Evolutionary conservation across 2,329 filamentous ascomycete species (phyloP).

Genomic region (Claviceps quebecensis): DNA sequence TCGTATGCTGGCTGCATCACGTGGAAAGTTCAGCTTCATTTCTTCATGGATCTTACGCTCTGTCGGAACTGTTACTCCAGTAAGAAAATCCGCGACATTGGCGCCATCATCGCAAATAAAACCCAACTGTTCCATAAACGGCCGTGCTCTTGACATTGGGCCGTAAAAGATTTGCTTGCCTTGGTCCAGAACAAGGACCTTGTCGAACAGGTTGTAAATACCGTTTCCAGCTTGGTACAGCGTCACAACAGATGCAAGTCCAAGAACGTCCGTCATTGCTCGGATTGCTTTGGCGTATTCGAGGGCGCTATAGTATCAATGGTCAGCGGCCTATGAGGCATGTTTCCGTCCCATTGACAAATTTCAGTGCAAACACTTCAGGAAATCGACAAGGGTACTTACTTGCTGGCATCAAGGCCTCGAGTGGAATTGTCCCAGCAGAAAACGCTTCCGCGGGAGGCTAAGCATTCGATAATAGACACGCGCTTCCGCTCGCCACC

Average conservation of each 20-base stretch:
- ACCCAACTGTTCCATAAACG: conserved; percentile 51
- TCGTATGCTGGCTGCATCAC: conserved; percentile 30
- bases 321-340: background rate
- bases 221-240: conserved; percentile 58
- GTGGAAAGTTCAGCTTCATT: conserved; percentile 27
- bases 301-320: conserved; percentile 27
- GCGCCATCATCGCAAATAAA: conserved; percentile 48
- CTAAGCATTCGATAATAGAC: conserved; percentile 51
- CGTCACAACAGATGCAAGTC: conserved; percentile 46
- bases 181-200: conserved; percentile 52
- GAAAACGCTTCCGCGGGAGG: conserved; percentile 42
- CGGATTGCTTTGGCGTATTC: conserved; percentile 48
- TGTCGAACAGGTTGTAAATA: conserved; percentile 57
- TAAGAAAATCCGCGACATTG: conserved; percentile 52
- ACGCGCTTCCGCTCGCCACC: conserved; percentile 58
- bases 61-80: conserved; percentile 50
- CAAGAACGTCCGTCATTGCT: conserved; percentile 47
- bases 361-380: background rate
- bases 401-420: conserved; percentile 51
- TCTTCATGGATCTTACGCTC: conserved; percentile 46
- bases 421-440: conserved; percentile 57
- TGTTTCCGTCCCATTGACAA: background rate
- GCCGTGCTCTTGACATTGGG: conserved; percentile 39
- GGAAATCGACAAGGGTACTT: conserved; percentile 8
- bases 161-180: conserved; percentile 55